phyloP scores from a whole-genome alignment of 129 eudicot species.

The Erigeron canadensis region DNA sequence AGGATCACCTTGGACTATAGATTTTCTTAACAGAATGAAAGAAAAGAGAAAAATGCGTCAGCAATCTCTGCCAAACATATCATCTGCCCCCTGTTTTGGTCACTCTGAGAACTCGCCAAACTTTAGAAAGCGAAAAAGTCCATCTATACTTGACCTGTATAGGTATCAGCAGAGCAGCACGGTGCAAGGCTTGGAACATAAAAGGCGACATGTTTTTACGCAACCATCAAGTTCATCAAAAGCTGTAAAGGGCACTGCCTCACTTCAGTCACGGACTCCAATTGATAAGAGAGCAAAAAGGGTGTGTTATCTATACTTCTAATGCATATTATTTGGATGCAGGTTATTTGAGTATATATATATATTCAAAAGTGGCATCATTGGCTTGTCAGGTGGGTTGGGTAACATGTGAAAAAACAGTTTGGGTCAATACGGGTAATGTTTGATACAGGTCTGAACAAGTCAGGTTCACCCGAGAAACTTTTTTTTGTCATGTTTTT shows the following conservation, averaged over 20 bases:
- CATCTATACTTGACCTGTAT: slow-evolving; percentile 73
- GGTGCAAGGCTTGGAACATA: slow-evolving; percentile 36
- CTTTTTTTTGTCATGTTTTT: neutral
- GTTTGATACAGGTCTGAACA: neutral
- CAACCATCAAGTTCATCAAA: slow-evolving; percentile 48
- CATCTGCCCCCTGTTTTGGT: slow-evolving; percentile 55
- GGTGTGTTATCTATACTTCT: slow-evolving; percentile 41
- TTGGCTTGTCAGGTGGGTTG: neutral
- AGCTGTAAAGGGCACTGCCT: slow-evolving; percentile 41
- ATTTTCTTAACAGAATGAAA: slow-evolving; percentile 75
- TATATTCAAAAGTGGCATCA: neutral
- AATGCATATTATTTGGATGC: neutral
- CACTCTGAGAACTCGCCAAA: slow-evolving; percentile 45
- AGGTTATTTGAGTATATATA: neutral
- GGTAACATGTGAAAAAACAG: neutral
- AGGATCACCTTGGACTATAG: slow-evolving; percentile 96
- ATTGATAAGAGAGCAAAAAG: slow-evolving; percentile 79
- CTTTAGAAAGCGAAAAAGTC: slow-evolving; percentile 79
- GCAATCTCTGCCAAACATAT: slow-evolving; percentile 55
- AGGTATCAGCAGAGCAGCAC: slow-evolving; percentile 61
- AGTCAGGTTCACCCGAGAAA: neutral
- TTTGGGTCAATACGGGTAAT: neutral
- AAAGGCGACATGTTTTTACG: slow-evolving; percentile 46
- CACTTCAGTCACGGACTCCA: slow-evolving; percentile 57
- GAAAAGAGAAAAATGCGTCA: slow-evolving; percentile 78